phyloP scores from a whole-genome alignment of 192 early-diverging fungal species.

The Rhizophlyctis rosea region DNA sequence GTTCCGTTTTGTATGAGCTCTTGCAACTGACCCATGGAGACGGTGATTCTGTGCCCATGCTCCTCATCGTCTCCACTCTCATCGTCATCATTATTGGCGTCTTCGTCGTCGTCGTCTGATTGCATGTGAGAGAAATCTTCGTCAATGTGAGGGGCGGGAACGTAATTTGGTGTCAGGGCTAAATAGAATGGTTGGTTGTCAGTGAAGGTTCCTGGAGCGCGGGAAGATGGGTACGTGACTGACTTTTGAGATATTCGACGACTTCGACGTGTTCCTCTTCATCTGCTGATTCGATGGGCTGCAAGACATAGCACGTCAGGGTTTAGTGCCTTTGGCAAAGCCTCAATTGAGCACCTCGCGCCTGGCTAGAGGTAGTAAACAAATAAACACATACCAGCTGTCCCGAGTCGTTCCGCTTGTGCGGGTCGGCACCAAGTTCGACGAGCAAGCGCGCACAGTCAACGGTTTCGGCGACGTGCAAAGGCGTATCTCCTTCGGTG shows the following conservation, averaged over 20 bases:
- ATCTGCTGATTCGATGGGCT: slow-evolving; percentile 16
- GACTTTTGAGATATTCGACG: slow-evolving; percentile 23
- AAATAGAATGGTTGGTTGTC: neutral
- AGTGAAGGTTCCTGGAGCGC: neutral
- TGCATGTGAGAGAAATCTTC: neutral
- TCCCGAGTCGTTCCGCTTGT: slow-evolving; percentile 59
- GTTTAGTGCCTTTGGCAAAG: neutral
- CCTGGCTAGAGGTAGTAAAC: neutral
- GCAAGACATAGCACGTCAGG: too few species aligned
- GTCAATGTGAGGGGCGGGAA: neutral
- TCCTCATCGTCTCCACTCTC: neutral
- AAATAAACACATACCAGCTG: slow-evolving; percentile 10
- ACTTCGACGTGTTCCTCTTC: slow-evolving; percentile 26
- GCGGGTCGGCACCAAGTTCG: slow-evolving; percentile 67
- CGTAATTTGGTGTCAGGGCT: neutral
- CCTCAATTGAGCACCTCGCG: neutral
- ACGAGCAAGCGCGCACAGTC: slow-evolving; percentile 66
- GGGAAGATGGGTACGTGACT: too few species aligned
- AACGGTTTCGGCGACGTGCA: slow-evolving; percentile 70
- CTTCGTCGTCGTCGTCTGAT: neutral
- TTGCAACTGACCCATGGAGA: too few species aligned
- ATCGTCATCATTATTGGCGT: neutral
- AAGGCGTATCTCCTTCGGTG: slow-evolving; percentile 77
- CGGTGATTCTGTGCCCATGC: too few species aligned
- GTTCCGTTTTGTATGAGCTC: too few species aligned